Evolutionary conservation across 805 yeast genomes (phyloP).

Genomic region (Kazachstania kunashirensis): DNA sequence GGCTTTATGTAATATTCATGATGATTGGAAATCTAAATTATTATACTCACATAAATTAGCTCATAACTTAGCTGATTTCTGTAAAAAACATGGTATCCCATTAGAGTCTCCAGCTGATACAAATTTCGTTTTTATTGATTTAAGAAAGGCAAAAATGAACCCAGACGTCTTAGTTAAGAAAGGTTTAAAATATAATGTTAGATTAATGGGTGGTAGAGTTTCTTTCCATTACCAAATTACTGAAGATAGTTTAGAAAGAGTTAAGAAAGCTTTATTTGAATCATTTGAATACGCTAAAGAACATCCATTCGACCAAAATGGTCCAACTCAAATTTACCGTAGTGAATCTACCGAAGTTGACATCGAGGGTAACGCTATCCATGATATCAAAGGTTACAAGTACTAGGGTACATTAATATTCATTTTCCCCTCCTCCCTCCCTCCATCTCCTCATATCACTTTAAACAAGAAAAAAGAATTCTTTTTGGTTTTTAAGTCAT

Average conservation of each 20-base stretch:
- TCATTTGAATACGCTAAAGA: constrained; percentile 42
- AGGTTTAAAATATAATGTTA: constrained; percentile 52
- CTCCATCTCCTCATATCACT: too few relatives aligned
- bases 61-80: constrained; percentile 41
- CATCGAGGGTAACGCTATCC: constrained; percentile 24
- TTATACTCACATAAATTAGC: constrained; percentile 42
- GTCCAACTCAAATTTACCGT: constrained; percentile 40
- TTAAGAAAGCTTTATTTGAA: constrained; percentile 51
- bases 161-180: constrained; percentile 42
- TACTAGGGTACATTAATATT: constrained; percentile 13
- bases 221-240: constrained; percentile 71
- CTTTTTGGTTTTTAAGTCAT: too few relatives aligned
- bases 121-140: constrained; percentile 72
- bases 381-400: constrained; percentile 27
- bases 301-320: constrained; percentile 43
- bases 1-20: constrained; percentile 71
- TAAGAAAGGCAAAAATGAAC: constrained; percentile 43
- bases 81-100: constrained; percentile 42
- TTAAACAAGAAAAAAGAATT: too few relatives aligned
- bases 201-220: constrained; percentile 61
- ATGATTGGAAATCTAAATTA: constrained; percentile 57
- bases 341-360: constrained; percentile 31
- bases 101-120: constrained; percentile 74
- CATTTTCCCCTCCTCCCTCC: background rate
- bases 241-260: constrained; percentile 43